Evolutionary conservation across 1,139 yeast genomes (phyloP).

Genomic region (Blastobotrys serpentis): DNA sequence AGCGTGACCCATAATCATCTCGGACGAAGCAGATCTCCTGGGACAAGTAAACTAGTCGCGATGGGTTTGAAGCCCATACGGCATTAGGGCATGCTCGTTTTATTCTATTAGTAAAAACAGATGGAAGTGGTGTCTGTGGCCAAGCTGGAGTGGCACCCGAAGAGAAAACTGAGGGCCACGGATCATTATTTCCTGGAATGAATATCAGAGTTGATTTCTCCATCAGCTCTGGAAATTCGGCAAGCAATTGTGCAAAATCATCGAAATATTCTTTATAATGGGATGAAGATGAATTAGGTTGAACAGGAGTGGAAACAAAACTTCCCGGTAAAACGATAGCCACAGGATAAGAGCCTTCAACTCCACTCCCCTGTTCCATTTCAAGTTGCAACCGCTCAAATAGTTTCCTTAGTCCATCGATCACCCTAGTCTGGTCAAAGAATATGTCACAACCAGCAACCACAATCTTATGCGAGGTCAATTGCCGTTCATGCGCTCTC

Average conservation of each 20-base stretch:
- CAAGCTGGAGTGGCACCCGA: conserved; percentile 64
- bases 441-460: conserved; percentile 72
- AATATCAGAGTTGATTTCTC: conserved; percentile 55
- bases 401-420: conserved; percentile 63
- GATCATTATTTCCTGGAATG: conserved; percentile 89
- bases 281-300: conserved; percentile 47
- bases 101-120: conserved; percentile 64
- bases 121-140: conserved; percentile 74
- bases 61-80: conserved; percentile 76
- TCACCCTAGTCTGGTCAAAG: conserved; percentile 56
- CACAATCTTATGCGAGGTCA: conserved; percentile 56
- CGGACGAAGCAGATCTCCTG: conserved; percentile 77
- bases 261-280: conserved; percentile 73
- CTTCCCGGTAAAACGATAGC: conserved; percentile 67
- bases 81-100: conserved; percentile 63
- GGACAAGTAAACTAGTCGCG: conserved; percentile 70
- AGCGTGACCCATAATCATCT: conserved; percentile 65
- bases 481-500: conserved; percentile 54
- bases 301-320: conserved; percentile 65
- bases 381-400: conserved; percentile 49
- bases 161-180: conserved; percentile 79
- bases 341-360: conserved; percentile 47
- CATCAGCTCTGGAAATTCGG: conserved; percentile 44
- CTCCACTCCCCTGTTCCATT: conserved; percentile 41
- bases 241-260: conserved; percentile 56